Base-by-base conservation (phyloP, 179 eudicot genomes). In the Camellia oleifera region DNA sequence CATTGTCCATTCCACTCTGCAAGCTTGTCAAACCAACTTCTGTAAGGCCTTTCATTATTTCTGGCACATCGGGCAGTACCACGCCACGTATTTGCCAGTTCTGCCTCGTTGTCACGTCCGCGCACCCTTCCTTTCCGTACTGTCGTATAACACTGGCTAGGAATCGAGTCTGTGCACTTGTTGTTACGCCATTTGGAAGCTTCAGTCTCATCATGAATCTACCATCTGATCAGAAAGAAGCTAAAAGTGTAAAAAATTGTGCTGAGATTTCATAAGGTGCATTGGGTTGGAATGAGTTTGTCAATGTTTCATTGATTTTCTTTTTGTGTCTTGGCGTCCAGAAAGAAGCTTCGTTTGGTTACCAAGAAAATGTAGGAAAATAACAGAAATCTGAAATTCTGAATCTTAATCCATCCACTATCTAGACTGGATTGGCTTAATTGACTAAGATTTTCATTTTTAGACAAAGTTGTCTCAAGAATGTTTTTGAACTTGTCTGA, bases 1-100 rank as follows among this genome's bases (percentile, higher is more conserved):
- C 99, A 78, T 91, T 96, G 90, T 96, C 99, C 99, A 96, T 96
- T 0, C 99, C 99, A 75, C 99, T 96, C 83, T 96, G 99, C 57
- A 96, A 84, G 85, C 98, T 92, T 3, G 96, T 96, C 72, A 96
- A 84, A 14, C 98, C 99, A 44, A 94, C 99, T 7, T 85, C 80
- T 2, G 82, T 89, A 1, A 96, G 89, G 4, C 99, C 99, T 79
- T 91, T 88, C 6, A 96, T 57, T 23, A 96, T 96, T 32, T 92
- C 93, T 0, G 98, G 99, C 65, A 96, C 98, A 80, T 96, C 99
- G 2, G 93, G 88, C 53, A 96, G 75, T 32, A 90, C 94, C 13
- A 96, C 99, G 4, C 99, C 99, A 5, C 99, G 87, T 23, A 96
- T 96, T 80, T 96, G 99, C 99, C 99, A 96, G 84, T 94, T 96